phyloP scores from a whole-genome alignment of 805 yeast genomes.

The Jamesozyma gamospora region DNA sequence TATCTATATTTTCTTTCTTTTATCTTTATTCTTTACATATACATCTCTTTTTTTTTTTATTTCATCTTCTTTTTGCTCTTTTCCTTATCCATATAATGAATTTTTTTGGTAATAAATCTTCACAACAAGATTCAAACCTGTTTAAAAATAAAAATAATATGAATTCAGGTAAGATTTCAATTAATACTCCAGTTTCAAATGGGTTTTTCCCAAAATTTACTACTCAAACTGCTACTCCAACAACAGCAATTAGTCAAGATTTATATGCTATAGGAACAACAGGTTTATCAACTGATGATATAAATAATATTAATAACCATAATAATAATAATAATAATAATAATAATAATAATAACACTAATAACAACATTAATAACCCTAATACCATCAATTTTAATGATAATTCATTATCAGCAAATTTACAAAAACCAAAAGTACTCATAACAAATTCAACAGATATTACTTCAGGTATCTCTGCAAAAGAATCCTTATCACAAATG shows the following conservation, averaged over 20 bases:
- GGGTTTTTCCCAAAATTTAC: conserved; percentile 30
- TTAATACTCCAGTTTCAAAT: conserved; percentile 1
- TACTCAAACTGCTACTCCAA: conserved; percentile 46
- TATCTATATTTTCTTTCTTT: background rate
- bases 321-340: conserved; percentile 4
- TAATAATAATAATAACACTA: conserved; percentile 4
- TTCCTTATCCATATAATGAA: too few relatives aligned
- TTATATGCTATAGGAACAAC: conserved; percentile 65
- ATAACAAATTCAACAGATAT: background rate
- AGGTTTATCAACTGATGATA: conserved; percentile 21
- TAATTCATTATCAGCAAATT: background rate
- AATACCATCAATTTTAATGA: background rate
- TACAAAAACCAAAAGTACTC: conserved; percentile 11
- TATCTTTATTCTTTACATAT: background rate
- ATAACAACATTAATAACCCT: conserved; percentile 6
- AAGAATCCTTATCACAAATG: conserved; percentile 6
- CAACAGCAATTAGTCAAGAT: conserved; percentile 56
- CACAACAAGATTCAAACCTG: conserved; percentile 5
- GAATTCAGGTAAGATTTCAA: conserved; percentile 1
- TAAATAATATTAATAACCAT: conserved; percentile 11
- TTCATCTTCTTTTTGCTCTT: background rate
- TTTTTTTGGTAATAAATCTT: conserved; percentile 18
- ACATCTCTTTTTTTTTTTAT: background rate
- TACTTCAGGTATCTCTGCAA: conserved; percentile 3
- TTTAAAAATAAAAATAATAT: conserved; percentile 1